Evolutionary conservation across 1,139 yeast species (phyloP), one percentile per base, ranked within the genome.

Genomic region (Yamadazyma spencermartinsiae): DNA sequence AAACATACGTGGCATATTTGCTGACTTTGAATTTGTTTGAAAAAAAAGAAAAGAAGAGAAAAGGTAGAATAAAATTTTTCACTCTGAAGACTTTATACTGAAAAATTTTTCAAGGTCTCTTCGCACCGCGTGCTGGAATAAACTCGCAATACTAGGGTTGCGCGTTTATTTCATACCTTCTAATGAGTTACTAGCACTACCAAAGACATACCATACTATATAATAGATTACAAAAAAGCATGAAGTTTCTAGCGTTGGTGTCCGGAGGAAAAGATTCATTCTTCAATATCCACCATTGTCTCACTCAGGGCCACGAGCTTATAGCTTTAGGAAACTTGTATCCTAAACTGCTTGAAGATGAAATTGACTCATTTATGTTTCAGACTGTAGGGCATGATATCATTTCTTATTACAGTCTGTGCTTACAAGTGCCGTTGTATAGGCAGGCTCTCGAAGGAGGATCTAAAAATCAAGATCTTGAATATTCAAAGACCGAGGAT

Each of bases 251-350:
- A 28, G 98, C 96, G 0, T 70, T 92, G 31, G 81, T 92, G 1
- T 87, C 96, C 0, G 98, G 98, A 3, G 98, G 98, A 0, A 92
- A 92, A 58, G 98, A 92, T 60, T 89, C 97, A 6, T 88, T 90
- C 64, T 92, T 76, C 59, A 92, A 90, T 56, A 81, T 92, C 30
- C 68, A 88, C 33, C 96, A 90, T 55, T 88, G 98, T 55, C 55
- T 86, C 11, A 72, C 78, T 3, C 80, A 85, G 42, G 95, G 95
- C 4, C 98, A 92, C 63, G 86, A 86, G 52, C 66, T 92, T 10
- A 76, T 77, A 0, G 96, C 96, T 0, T 61, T 92, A 36, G 98
- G 89, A 0, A 92, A 92, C 53, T 62, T 92, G 42, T 80, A 80
- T 52, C 98, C 98, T 2, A 67, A 70, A 7, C 56, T 61, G 15